Evolutionary conservation across 768 basidiomycete species (phyloP).

Genomic region (Nidularia pulvinata): DNA sequence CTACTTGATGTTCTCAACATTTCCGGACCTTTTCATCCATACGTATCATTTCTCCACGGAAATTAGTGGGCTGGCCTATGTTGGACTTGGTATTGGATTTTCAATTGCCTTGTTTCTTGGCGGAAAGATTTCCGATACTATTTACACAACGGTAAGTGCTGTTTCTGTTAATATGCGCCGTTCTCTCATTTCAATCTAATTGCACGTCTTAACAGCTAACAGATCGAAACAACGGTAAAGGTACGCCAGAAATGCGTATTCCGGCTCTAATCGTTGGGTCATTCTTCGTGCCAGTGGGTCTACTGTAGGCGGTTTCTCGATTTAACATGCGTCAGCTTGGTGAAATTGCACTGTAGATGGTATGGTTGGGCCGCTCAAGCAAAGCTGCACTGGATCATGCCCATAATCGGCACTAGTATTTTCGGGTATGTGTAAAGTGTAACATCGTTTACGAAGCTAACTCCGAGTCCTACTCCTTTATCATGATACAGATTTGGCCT

Average conservation of each 20-base stretch:
- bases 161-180: too few species aligned
- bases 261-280: too few species aligned
- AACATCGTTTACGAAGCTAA: conserved; percentile 23
- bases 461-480: background rate
- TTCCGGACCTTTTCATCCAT: conserved; percentile 53
- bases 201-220: too few species aligned
- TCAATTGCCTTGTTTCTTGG: conserved; percentile 44
- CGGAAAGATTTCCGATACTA: conserved; percentile 42
- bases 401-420: conserved; percentile 64
- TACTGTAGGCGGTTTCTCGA: too few species aligned
- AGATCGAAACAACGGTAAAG: too few species aligned
- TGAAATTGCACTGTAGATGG: conserved; percentile 40
- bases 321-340: too few species aligned
- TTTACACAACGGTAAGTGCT: conserved; percentile 44
- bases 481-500: background rate
- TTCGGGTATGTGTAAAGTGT: conserved; percentile 69
- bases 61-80: conserved; percentile 49
- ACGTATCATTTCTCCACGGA: conserved; percentile 54
- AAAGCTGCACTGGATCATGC: conserved; percentile 74
- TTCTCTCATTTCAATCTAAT: too few species aligned
- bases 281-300: too few species aligned
- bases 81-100: conserved; percentile 60
- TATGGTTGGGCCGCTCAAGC: conserved; percentile 84
- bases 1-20: conserved; percentile 74
- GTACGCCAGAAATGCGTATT: too few species aligned